Conservation (phyloP, 148 eudicot species). For the Rhododendron griersonianum region DNA sequence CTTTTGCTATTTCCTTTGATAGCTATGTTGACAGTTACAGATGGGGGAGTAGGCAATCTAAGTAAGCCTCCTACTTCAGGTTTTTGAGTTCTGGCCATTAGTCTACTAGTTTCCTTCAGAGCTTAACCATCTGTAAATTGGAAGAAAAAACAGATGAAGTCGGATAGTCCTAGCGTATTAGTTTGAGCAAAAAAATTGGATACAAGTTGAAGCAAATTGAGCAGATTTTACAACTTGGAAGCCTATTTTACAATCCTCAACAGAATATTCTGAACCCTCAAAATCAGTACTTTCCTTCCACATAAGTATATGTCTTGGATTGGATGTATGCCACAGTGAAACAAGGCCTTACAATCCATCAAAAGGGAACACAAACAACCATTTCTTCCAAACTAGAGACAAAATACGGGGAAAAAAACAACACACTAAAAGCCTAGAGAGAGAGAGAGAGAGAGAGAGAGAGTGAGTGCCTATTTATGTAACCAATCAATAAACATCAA, state of each 20-base stretch:
- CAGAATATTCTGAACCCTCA: neutral
- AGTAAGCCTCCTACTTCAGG: constrained; percentile 24
- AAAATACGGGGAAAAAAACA: neutral
- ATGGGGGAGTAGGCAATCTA: constrained; percentile 15
- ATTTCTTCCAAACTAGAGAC: neutral
- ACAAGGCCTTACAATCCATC: neutral
- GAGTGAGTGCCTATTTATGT: neutral
- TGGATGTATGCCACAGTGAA: neutral
- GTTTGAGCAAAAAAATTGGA: neutral
- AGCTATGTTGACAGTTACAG: constrained; percentile 51
- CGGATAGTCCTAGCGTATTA: neutral
- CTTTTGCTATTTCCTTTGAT: constrained; percentile 61
- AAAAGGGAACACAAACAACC: neutral
- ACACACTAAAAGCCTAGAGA: neutral
- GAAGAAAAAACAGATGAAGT: neutral
- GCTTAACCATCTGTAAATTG: constrained; percentile 11
- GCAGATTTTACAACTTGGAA: neutral
- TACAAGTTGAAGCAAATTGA: neutral
- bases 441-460: neutral
- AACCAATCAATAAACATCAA: neutral
- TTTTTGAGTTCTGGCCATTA: constrained; percentile 29
- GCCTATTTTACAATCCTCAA: neutral
- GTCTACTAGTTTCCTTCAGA: constrained; percentile 2
- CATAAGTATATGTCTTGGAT: neutral
- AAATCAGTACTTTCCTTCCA: neutral